A percentile compares a stretch with the other conserved stretches of the same genome.
Conservation (phyloP, 441 rosid species). For the Pelargonium australe region DNA sequence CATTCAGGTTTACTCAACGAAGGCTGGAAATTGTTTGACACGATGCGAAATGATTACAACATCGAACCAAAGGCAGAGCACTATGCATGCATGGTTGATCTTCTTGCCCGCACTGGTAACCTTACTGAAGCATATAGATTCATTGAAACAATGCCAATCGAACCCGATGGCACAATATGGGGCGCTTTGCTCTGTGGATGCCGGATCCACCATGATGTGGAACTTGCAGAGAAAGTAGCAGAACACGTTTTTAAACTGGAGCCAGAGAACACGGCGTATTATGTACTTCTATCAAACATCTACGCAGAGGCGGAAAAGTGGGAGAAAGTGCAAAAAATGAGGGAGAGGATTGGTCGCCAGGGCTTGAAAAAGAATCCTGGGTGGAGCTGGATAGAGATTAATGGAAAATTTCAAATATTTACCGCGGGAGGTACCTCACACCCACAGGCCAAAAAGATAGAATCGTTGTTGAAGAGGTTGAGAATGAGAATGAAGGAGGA, state of each 20-base stretch:
- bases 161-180: slow-evolving; percentile 68
- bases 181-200: slow-evolving; percentile 59
- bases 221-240: slow-evolving; percentile 62
- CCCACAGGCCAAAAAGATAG: slow-evolving; percentile 38
- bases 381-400: slow-evolving; percentile 69
- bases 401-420: slow-evolving; percentile 49
- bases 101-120: slow-evolving; percentile 57
- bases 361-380: slow-evolving; percentile 52
- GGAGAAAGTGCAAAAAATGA: slow-evolving; percentile 54
- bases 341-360: slow-evolving; percentile 35
- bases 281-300: slow-evolving; percentile 58
- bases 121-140: slow-evolving; percentile 47
- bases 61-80: slow-evolving; percentile 61
- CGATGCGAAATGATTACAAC: slow-evolving; percentile 49
- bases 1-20: slow-evolving; percentile 61
- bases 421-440: slow-evolving; percentile 48
- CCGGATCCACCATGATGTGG: slow-evolving; percentile 57
- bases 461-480: slow-evolving; percentile 35
- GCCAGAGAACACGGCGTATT: slow-evolving; percentile 61
- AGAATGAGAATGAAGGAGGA: slow-evolving; percentile 49
- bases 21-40: slow-evolving; percentile 69
- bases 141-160: slow-evolving; percentile 51
- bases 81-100: slow-evolving; percentile 69
- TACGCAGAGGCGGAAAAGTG: slow-evolving; percentile 73
- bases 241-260: slow-evolving; percentile 61